Conservation (phyloP, 2,329 filamentous ascomycete genomes). For the Harringtonia aguacate region DNA sequence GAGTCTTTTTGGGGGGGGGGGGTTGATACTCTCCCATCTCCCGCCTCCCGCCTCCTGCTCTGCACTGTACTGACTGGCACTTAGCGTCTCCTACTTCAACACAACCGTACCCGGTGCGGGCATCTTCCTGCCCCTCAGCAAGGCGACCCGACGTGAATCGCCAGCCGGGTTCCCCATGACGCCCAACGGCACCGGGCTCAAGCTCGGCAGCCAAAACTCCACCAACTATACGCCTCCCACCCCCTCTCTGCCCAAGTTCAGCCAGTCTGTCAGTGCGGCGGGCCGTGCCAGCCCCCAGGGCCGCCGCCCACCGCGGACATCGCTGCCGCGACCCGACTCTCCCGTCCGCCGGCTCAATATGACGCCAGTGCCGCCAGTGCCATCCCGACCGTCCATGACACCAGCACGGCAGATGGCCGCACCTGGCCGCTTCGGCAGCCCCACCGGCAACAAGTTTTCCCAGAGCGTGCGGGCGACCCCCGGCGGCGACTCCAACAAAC, state of each 20-base stretch:
- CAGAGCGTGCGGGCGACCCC: constrained; percentile 42
- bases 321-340: constrained; percentile 80
- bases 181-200: constrained; percentile 47
- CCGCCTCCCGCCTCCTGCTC: constrained; percentile 4
- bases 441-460: constrained; percentile 49
- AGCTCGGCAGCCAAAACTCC: constrained; percentile 43
- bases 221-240: constrained; percentile 54
- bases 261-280: constrained; percentile 54
- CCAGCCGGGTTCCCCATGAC: constrained; percentile 48
- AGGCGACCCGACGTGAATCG: constrained; percentile 60
- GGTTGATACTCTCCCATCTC: too few species aligned
- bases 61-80: constrained; percentile 5
- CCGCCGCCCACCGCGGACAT: constrained; percentile 58
- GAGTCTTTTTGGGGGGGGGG: too few species aligned
- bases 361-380: constrained; percentile 45
- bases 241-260: constrained; percentile 65
- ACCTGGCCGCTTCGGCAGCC: constrained; percentile 52
- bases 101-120: constrained; percentile 71
- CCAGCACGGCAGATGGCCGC: constrained; percentile 28
- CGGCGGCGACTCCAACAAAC: constrained; percentile 48
- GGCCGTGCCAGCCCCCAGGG: constrained; percentile 67
- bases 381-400: constrained; percentile 45
- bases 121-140: constrained; percentile 84
- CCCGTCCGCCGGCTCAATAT: constrained; percentile 62
- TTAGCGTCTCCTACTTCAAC: constrained; percentile 64